Conservation (phyloP, 768 basidiomycete genomes). For the Leccinum obscurum region DNA sequence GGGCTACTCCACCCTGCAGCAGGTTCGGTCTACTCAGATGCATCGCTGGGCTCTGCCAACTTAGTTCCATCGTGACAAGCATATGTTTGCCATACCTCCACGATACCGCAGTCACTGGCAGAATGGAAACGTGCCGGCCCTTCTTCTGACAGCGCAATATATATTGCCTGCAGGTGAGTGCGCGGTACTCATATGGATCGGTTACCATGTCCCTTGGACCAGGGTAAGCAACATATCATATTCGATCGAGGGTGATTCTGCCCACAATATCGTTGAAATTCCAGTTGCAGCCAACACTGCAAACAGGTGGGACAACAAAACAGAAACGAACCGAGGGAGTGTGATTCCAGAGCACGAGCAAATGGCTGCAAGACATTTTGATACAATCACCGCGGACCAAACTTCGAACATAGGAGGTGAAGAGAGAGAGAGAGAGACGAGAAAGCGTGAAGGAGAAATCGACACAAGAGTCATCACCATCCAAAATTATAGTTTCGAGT, state of each 20-base stretch:
- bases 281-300: conserved; percentile 6
- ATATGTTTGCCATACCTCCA: neutral
- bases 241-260: neutral
- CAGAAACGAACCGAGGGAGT: conserved; percentile 3
- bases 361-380: conserved; percentile 16
- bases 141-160: conserved; percentile 1
- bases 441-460: conserved; percentile 6
- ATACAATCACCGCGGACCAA: conserved; percentile 23
- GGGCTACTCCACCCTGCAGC: neutral
- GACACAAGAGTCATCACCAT: conserved; percentile 14
- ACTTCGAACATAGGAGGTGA: conserved; percentile 11
- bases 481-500: conserved; percentile 14
- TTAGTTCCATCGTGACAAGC: neutral
- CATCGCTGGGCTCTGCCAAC: neutral
- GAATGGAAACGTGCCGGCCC: neutral
- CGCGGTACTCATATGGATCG: conserved; percentile 7
- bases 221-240: neutral
- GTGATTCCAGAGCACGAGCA: conserved; percentile 14
- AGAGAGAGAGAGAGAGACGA: neutral
- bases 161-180: neutral
- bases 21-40: neutral
- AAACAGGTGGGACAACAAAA: conserved; percentile 10
- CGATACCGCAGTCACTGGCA: neutral
- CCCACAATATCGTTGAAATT: neutral
- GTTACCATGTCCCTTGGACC: conserved; percentile 7